Percentiles rank a stretch among this genome's conserved stretches.
Conservation (phyloP, 1,284 basidiomycete species). For the Cronartium quercuum region DNA sequence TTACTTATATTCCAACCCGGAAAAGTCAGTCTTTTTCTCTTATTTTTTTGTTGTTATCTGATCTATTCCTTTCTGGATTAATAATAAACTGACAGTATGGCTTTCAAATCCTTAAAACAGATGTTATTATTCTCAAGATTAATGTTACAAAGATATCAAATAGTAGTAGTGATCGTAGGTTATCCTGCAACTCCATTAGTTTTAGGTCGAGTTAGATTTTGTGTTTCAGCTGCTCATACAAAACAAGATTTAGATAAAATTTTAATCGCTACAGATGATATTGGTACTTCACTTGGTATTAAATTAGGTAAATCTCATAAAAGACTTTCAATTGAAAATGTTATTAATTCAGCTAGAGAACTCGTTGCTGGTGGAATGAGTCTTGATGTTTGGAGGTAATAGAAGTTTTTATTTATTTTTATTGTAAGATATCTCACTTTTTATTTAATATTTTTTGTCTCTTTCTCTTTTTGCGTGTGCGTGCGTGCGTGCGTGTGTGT, state of each 20-base stretch:
- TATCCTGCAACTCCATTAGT: constrained; percentile 82
- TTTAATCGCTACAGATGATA: constrained; percentile 81
- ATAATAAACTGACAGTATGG: not conserved
- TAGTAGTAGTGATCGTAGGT: constrained; percentile 48
- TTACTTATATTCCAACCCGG: constrained; percentile 39
- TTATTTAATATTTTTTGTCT: no score
- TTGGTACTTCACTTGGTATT: constrained; percentile 79
- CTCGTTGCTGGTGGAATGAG: not conserved
- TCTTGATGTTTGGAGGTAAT: no score
- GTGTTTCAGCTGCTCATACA: constrained; percentile 87
- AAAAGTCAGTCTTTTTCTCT: constrained; percentile 4
- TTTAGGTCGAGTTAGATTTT: constrained; percentile 85
- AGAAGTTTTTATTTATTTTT: no score
- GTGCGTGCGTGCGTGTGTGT: no score
- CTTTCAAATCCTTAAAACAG: constrained; percentile 41
- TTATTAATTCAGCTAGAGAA: not conserved
- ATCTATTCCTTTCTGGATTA: not conserved
- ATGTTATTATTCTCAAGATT: constrained; percentile 43
- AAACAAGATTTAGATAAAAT: constrained; percentile 91
- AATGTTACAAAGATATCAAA: constrained; percentile 39
- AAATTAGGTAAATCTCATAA: constrained; percentile 45
- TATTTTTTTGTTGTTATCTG: not conserved
- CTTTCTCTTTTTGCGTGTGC: no score
- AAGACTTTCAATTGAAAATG: not conserved
- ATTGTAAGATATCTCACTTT: no score